These are phyloP conservation scores for Podospora pseudocomata DNA, from an alignment of 495 filamentous ascomycete genomes.

Conservation along the genomic window DNA sequence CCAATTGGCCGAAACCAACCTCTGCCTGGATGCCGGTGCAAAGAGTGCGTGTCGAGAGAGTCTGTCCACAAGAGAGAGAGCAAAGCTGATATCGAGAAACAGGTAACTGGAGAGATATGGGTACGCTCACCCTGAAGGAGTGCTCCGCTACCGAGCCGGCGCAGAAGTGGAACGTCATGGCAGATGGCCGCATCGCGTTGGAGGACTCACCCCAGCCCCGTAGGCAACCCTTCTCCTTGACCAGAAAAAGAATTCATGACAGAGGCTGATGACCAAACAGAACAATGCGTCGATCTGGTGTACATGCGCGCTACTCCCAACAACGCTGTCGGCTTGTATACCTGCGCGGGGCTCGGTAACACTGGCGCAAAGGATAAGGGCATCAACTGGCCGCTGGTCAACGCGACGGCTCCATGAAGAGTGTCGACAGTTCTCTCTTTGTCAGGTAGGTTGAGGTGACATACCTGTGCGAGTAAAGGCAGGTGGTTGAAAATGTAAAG, in stretches of 20 bases:
- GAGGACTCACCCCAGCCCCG: constrained; percentile 36
- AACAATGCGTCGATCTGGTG: constrained; percentile 51
- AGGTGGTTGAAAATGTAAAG: too few species aligned
- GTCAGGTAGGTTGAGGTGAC: too few species aligned
- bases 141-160: constrained; percentile 40
- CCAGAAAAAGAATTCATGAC: background rate
- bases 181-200: constrained; percentile 49
- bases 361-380: constrained; percentile 50
- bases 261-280: constrained; percentile 25
- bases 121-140: constrained; percentile 38
- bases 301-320: constrained; percentile 50
- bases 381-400: constrained; percentile 51
- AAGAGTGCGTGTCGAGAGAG: constrained; percentile 34
- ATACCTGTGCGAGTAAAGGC: too few species aligned
- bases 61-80: background rate
- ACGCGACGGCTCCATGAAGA: constrained; percentile 26
- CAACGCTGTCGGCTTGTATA: constrained; percentile 52
- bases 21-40: constrained; percentile 50
- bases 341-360: constrained; percentile 48
- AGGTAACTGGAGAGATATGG: constrained; percentile 56
- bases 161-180: constrained; percentile 48
- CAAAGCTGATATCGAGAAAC: background rate
- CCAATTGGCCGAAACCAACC: constrained; percentile 41
- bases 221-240: background rate
- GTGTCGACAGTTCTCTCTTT: too few species aligned